phyloP scores from a whole-genome alignment of 2,329 filamentous ascomycete genomes.

The Pyrenophora tritici-repentis region DNA sequence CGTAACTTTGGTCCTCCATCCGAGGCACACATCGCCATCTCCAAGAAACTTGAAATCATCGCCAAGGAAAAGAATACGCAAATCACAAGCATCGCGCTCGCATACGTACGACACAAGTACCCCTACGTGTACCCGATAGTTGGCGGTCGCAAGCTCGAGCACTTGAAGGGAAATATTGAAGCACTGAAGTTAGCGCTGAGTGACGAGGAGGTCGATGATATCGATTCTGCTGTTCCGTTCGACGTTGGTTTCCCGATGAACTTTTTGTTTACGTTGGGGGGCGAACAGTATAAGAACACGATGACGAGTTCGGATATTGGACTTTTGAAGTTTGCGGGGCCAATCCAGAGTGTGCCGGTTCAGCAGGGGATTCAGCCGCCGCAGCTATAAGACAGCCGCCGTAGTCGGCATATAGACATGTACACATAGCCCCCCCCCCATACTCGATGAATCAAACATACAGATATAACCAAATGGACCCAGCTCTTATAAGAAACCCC shows the following conservation, averaged over 20 bases:
- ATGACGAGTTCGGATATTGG: slow-evolving; percentile 38
- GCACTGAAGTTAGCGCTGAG: slow-evolving; percentile 58
- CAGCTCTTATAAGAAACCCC: too few species aligned
- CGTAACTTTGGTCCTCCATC: slow-evolving; percentile 47
- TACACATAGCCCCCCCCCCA: too few species aligned
- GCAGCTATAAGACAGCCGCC: too few species aligned
- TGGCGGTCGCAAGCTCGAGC: slow-evolving; percentile 72
- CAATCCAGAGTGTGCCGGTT: slow-evolving; percentile 33
- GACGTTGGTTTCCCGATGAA: slow-evolving; percentile 61
- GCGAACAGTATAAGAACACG: slow-evolving; percentile 32
- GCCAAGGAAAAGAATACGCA: slow-evolving; percentile 61
- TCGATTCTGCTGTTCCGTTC: slow-evolving; percentile 59
- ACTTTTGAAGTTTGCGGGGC: slow-evolving; percentile 35
- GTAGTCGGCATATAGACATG: too few species aligned
- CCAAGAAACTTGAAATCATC: slow-evolving; percentile 63
- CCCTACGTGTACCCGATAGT: slow-evolving; percentile 77
- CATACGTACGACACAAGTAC: slow-evolving; percentile 73
- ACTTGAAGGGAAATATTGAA: slow-evolving; percentile 68
- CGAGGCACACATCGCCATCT: slow-evolving; percentile 58
- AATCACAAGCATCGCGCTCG: slow-evolving; percentile 66
- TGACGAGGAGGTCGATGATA: slow-evolving; percentile 58
- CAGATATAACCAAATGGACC: too few species aligned
- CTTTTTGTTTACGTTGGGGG: slow-evolving; percentile 47
- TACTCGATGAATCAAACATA: too few species aligned
- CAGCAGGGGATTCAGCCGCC: slow-evolving; percentile 36